Evolutionary conservation across 106 monocot species (phyloP), one percentile per base, ranked within the genome.

Genomic region (Apostasia shenzhenica): DNA sequence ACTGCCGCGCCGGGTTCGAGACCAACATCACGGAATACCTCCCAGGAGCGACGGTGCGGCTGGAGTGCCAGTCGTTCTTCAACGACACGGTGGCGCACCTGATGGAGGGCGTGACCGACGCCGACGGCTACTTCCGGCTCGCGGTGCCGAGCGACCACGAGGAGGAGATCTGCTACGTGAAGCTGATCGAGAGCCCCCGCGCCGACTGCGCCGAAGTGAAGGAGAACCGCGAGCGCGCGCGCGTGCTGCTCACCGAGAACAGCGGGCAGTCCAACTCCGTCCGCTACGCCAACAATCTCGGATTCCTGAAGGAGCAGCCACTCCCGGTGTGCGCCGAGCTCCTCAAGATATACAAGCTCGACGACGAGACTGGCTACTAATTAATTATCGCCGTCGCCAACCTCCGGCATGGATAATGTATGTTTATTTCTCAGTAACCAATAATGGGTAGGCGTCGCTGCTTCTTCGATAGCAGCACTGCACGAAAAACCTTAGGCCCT

Each of bases 1-100:
- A 79, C 4, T 84, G 84, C 64, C 84, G 84, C 38, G 80, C 80
- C 7, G 84, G 84, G 6, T 84, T 84, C 50, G 84, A 84, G 70
- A 84, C 84, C 37, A 77, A 43, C 26, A 76, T 70, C 68, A 76
- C 84, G 7, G 51, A 80, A 45, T 80, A 76, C 80, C 70, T 84
- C 26, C 2, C 62, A 73, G 84, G 84, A 8, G 50, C 50, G 4
- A 50, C 4, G 50, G 50, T 50, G 50, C 4, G 8, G 50, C 6
- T 50, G 50, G 50, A 50, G 4, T 50, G 50, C 50, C 4, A 4
- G 4, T 8, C 4, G 0, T 50, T 50, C 50, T 50, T 8, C 0
- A 50, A 4, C 6, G 50, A 8, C 50, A 50, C 4, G 50, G 50
- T 50, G 50, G 50, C 4, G 50, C 50, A 50, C 8, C 4, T 4